Percentiles rank a stretch among this genome's conserved stretches.
Evolutionary conservation across 2,329 filamentous ascomycete genomes (phyloP).

Genomic region (Fusarium sulawesiense): DNA sequence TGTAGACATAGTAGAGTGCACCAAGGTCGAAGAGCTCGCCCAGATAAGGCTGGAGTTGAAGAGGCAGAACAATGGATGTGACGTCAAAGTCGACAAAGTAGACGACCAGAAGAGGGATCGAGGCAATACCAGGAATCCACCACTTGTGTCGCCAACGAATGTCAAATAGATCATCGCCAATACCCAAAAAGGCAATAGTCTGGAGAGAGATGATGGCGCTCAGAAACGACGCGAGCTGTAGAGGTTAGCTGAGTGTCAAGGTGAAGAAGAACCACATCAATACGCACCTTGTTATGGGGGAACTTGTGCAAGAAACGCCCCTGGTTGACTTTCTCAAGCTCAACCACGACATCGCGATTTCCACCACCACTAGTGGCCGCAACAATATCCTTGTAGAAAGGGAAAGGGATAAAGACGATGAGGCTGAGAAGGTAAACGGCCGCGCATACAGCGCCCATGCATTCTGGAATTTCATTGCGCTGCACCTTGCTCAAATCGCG

Average conservation of each 20-base stretch:
- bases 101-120: constrained; percentile 92
- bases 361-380: constrained; percentile 93
- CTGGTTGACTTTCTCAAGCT: constrained; percentile 78
- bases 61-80: constrained; percentile 91
- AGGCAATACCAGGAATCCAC: constrained; percentile 93
- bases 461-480: constrained; percentile 86
- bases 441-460: constrained; percentile 94
- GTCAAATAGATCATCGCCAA: constrained; percentile 96
- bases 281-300: constrained; percentile 86
- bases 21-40: constrained; percentile 87
- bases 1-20: constrained; percentile 91
- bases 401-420: constrained; percentile 94
- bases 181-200: constrained; percentile 88
- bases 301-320: constrained; percentile 91
- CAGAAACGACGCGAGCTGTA: constrained; percentile 89
- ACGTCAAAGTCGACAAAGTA: constrained; percentile 99
- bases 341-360: constrained; percentile 86
- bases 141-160: constrained; percentile 99
- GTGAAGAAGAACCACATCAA: neutral
- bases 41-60: constrained; percentile 84
- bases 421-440: constrained; percentile 90
- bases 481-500: constrained; percentile 81
- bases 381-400: constrained; percentile 98
- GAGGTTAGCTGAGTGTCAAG: neutral
- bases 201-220: constrained; percentile 94